Evolutionary conservation across 805 yeast species (phyloP), one percentile per base, ranked within the genome.

Genomic region (Ogataea henricii): DNA sequence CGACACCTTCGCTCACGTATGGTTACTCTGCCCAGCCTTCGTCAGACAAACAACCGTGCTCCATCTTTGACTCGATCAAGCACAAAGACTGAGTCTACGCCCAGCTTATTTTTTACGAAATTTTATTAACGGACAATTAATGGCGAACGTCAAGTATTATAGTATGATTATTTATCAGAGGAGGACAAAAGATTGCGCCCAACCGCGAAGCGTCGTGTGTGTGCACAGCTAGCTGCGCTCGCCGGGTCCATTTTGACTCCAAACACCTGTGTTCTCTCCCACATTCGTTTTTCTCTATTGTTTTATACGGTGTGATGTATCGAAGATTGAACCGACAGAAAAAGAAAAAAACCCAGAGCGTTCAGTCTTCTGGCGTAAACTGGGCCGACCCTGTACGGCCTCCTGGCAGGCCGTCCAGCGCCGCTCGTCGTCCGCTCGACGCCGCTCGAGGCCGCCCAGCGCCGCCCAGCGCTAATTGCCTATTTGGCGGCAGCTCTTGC

Each of bases 61-160:
- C 56, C 20, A 53, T 53, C 6, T 53, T 53, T 43, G 56, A 53
- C 27, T 40, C 51, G 21, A 32, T 47, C 18, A 40, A 32, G 14
- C 34, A 29, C 26, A 17, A 7, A n/a, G 14, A 21, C 9, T 40
- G 26, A 29, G 20, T 13, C 20, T 13, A 16, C 8, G 25, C 25
- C 8, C 25, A 22, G 25, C 25, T 22, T 8, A 22, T 6, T 22
- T 8, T 6, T 8, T 22, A 22, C 25, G 25, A 22, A 22, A 6
- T 22, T 22, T 22, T n/a, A n/a, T n/a, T n/a, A n/a, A 22, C 25
- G 25, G 25, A 22, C 25, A 22, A 22, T 22, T n/a, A 22, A 22
- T 30, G 34, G 34, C 34, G 34, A 30, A 30, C 34, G 34, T 30
- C 34, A 30, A 30, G 34, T 30, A 30, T 3, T n/a, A 29, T 21